phyloP scores from a whole-genome alignment of 345 rosid genomes.

The Bruguiera sexangula region DNA sequence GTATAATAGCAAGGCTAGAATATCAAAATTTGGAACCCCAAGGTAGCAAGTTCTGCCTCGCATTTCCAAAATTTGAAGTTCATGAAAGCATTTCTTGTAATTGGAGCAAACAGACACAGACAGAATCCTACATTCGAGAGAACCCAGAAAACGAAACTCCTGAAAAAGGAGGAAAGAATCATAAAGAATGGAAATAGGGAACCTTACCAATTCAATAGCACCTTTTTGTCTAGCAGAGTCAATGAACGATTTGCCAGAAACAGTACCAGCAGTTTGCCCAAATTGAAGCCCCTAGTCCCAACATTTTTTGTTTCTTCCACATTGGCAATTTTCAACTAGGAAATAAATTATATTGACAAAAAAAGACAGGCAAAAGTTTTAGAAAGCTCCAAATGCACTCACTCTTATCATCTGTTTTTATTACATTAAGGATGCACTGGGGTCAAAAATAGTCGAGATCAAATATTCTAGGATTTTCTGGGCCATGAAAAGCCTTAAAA shows the following conservation, averaged over 20 bases:
- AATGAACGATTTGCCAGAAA: conserved; percentile 46
- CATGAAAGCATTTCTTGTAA: neutral
- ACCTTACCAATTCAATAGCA: conserved; percentile 60
- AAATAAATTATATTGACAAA: no score
- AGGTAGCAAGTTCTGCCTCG: neutral
- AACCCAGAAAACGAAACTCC: conserved; percentile 5
- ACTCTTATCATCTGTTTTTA: no score
- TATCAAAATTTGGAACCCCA: neutral
- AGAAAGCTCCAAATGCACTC: no score
- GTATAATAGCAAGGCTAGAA: neutral
- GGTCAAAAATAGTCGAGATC: no score
- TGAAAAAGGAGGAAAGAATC: neutral
- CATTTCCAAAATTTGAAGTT: no score
- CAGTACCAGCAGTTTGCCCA: conserved; percentile 45
- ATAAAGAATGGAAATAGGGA: neutral
- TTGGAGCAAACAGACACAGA: neutral
- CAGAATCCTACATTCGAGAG: conserved; percentile 6
- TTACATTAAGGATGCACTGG: no score
- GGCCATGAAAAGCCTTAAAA: no score
- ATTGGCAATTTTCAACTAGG: no score
- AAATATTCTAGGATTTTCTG: no score
- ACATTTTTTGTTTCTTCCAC: no score
- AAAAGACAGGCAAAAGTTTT: no score
- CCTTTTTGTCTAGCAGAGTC: conserved; percentile 72
- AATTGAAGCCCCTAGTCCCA: conserved; percentile 44